A percentile compares a stretch with the other conserved stretches of the same genome.
These are phyloP conservation scores for Colletotrichum lupini DNA, from an alignment of 2,329 filamentous ascomycete genomes.

Conservation along the genomic window DNA sequence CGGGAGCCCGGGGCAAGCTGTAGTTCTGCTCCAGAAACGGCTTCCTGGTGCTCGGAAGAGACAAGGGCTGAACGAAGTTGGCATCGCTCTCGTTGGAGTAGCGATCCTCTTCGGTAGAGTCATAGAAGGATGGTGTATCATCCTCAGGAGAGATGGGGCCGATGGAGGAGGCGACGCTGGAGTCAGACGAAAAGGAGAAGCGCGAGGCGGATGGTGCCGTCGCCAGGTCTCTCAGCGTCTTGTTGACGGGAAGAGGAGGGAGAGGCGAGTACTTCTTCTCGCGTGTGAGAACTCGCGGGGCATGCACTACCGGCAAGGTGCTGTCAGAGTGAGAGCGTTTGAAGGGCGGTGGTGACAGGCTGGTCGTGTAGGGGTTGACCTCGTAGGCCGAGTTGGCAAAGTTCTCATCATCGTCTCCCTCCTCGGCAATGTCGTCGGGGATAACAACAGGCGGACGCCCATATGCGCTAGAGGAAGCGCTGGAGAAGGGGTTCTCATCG, in stretches of 20 bases:
- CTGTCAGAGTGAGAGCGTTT: constrained; percentile 51
- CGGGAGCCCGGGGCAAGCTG: constrained; percentile 54
- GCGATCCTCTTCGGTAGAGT: constrained; percentile 56
- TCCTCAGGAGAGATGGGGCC: constrained; percentile 53
- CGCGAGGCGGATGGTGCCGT: constrained; percentile 39
- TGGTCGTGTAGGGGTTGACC: constrained; percentile 54
- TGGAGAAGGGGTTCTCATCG: constrained; percentile 52
- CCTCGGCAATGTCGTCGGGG: constrained; percentile 49
- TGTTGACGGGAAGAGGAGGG: constrained; percentile 8
- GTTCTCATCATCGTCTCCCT: constrained; percentile 65
- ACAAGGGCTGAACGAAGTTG: constrained; percentile 42
- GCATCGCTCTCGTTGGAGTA: constrained; percentile 49
- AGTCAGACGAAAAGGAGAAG: constrained; percentile 45
- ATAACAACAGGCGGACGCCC: constrained; percentile 47
- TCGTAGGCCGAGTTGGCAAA: constrained; percentile 68
- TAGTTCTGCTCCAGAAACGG: constrained; percentile 48
- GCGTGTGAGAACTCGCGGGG: constrained; percentile 41
- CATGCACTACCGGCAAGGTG: constrained; percentile 37
- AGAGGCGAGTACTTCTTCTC: constrained; percentile 36
- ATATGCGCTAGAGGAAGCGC: constrained; percentile 34
- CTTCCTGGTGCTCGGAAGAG: constrained; percentile 29
- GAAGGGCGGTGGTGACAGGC: constrained; percentile 65
- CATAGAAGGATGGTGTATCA: constrained; percentile 58
- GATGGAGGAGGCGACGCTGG: constrained; percentile 46
- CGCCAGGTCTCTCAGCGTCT: constrained; percentile 8